These are phyloP conservation scores for Kondoa malvinella DNA, from an alignment of 768 basidiomycete species.

Conservation along the genomic window DNA sequence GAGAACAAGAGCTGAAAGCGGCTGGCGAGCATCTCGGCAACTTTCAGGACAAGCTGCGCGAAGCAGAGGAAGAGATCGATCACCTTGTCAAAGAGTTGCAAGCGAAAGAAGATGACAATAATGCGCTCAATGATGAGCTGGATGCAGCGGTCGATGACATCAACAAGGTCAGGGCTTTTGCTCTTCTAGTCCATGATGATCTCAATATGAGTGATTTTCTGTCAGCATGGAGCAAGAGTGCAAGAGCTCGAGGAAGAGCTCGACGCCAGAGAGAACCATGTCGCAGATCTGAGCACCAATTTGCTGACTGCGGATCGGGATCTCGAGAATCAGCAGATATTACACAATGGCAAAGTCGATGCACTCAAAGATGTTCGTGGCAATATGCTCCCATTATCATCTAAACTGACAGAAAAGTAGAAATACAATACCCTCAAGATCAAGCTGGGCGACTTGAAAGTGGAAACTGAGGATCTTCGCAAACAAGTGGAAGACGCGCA, in stretches of 20 bases:
- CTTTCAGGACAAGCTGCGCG: constrained; percentile 13
- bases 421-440: constrained; percentile 35
- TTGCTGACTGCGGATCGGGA: constrained; percentile 32
- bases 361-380: constrained; percentile 46
- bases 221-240: constrained; percentile 45
- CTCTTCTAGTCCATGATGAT: not conserved
- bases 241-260: constrained; percentile 74
- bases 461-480: constrained; percentile 50
- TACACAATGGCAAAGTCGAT: constrained; percentile 37
- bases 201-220: too few species aligned
- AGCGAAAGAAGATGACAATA: constrained; percentile 56
- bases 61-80: constrained; percentile 14
- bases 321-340: constrained; percentile 42
- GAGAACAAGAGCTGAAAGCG: constrained; percentile 20
- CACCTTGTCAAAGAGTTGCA: constrained; percentile 34
- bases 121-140: constrained; percentile 40
- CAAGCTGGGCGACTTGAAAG: constrained; percentile 44
- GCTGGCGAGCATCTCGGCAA: constrained; percentile 19
- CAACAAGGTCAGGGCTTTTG: constrained; percentile 25
- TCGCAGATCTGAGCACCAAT: constrained; percentile 42
- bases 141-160: constrained; percentile 25
- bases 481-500: constrained; percentile 47
- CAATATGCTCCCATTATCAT: constrained; percentile 49
- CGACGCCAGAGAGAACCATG: constrained; percentile 37
- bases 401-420: constrained; percentile 29